These are phyloP conservation scores for Saturnispora bothae DNA, from an alignment of 805 yeast genomes.

Conservation along the genomic window DNA sequence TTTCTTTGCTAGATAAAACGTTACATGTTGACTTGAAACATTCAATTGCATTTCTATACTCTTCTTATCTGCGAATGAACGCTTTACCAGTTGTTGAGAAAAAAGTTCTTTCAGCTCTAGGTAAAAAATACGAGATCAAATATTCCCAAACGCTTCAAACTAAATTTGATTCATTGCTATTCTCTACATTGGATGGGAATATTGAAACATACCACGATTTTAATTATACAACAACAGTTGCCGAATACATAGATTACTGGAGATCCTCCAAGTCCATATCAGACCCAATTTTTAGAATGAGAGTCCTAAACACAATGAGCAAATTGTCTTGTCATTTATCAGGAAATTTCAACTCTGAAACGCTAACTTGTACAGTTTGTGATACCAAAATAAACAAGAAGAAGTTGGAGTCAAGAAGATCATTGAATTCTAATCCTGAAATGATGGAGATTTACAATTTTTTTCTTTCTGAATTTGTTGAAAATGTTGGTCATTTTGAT, in stretches of 20 bases:
- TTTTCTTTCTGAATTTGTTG: constrained; percentile 12
- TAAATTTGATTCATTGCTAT: background rate
- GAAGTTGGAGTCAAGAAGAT: constrained; percentile 21
- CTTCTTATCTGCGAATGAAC: background rate
- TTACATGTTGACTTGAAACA: constrained; percentile 6
- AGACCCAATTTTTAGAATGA: constrained; percentile 7
- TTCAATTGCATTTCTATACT: constrained; percentile 2
- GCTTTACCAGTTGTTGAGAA: background rate
- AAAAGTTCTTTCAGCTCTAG: background rate
- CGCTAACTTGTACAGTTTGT: constrained; percentile 31
- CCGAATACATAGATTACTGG: constrained; percentile 6
- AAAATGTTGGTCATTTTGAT: constrained; percentile 17
- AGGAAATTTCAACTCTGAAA: constrained; percentile 26
- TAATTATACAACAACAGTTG: constrained; percentile 1
- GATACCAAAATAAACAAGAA: constrained; percentile 16
- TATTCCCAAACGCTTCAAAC: background rate
- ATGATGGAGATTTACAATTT: constrained; percentile 21
- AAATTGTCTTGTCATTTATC: constrained; percentile 33
- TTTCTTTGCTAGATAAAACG: background rate
- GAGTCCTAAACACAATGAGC: constrained; percentile 31
- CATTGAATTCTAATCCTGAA: constrained; percentile 12
- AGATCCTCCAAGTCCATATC: background rate
- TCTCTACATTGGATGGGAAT: background rate
- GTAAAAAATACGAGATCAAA: constrained; percentile 3
- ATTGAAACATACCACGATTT: constrained; percentile 2